These are phyloP conservation scores for Lyophyllum semitale DNA, from an alignment of 768 basidiomycete genomes.

Conservation along the genomic window DNA sequence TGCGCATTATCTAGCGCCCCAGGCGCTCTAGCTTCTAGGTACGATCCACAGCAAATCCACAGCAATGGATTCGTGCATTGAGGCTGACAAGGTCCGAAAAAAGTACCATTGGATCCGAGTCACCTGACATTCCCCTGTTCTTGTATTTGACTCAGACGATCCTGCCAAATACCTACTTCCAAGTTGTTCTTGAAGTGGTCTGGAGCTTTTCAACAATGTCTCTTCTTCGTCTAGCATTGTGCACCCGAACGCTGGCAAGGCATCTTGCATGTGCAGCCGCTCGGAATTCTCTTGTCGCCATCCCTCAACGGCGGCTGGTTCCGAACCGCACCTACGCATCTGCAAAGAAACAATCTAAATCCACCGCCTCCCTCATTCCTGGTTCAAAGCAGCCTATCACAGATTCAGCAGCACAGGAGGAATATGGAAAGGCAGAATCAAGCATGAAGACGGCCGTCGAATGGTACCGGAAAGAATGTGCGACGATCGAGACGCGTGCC, in stretches of 20 bases:
- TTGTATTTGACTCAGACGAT: not conserved
- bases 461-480: conserved; percentile 77
- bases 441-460: conserved; percentile 70
- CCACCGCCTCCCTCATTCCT: conserved; percentile 65
- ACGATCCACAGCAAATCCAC: conserved; percentile 5
- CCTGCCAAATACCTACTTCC: not conserved
- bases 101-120: not conserved
- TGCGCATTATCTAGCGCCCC: conserved; percentile 10
- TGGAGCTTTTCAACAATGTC: not conserved
- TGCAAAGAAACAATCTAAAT: conserved; percentile 39
- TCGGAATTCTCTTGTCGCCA: not conserved
- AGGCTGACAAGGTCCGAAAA: conserved; percentile 3
- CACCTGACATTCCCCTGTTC: not conserved
- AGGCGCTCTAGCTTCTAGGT: conserved; percentile 3
- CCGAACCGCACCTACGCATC: conserved; percentile 22
- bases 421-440: conserved; percentile 62
- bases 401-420: conserved; percentile 52
- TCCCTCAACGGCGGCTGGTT: not conserved
- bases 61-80: not conserved
- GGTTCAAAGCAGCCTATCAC: conserved; percentile 65
- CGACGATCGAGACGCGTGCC: conserved; percentile 69
- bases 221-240: not conserved
- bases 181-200: not conserved
- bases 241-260: not conserved
- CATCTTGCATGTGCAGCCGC: not conserved